These are phyloP conservation scores for Seiridium cupressi DNA, from an alignment of 2,329 filamentous ascomycete species.

Conservation along the genomic window DNA sequence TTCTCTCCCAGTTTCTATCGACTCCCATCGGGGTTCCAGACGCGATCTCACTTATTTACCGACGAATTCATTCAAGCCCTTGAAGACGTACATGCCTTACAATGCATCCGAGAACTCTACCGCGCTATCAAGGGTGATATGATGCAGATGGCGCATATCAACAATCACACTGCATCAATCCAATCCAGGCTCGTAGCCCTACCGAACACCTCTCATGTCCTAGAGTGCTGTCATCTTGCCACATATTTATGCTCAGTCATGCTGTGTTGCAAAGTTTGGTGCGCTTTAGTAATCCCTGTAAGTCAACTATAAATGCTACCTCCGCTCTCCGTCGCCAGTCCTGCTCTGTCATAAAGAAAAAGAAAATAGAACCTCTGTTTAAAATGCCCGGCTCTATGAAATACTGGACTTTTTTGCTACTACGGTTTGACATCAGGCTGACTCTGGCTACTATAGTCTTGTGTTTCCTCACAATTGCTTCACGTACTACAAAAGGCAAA, in stretches of 20 bases:
- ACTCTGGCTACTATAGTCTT: conserved; percentile 18
- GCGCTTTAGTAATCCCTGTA: conserved; percentile 35
- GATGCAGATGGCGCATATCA: conserved; percentile 28
- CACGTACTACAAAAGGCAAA: conserved; percentile 25
- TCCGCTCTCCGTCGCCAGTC: conserved; percentile 8
- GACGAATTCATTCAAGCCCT: conserved; percentile 33
- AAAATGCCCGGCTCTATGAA: neutral
- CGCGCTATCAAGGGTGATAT: conserved; percentile 13
- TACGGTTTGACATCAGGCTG: neutral
- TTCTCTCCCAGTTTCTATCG: conserved; percentile 25
- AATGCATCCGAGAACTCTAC: conserved; percentile 32
- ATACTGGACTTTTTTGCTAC: neutral
- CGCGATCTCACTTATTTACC: conserved; percentile 18
- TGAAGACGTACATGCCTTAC: conserved; percentile 35
- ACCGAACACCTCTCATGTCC: conserved; percentile 16
- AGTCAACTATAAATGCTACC: conserved; percentile 15
- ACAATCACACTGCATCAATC: conserved; percentile 40
- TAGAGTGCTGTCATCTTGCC: conserved; percentile 34
- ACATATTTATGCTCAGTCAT: conserved; percentile 39
- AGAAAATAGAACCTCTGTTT: neutral
- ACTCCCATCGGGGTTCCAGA: conserved; percentile 33
- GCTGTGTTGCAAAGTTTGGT: conserved; percentile 39
- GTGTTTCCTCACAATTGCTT: conserved; percentile 30
- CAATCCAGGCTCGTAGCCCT: conserved; percentile 34
- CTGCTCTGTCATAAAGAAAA: neutral